Evolutionary conservation across 345 rosid genomes (phyloP).

Genomic region (Lepidium sativum): DNA sequence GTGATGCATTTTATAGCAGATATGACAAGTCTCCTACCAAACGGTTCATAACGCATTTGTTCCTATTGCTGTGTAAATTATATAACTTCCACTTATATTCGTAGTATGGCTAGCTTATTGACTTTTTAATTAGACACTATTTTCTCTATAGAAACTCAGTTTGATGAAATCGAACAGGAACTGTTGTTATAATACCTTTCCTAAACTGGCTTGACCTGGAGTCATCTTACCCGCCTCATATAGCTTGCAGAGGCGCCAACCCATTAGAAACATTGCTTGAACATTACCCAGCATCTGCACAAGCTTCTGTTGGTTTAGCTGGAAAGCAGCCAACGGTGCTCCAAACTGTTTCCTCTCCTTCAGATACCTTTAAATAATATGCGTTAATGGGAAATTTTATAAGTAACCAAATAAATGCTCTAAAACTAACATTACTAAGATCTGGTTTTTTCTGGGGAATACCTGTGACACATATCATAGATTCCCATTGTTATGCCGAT

Average conservation of each 20-base stretch:
- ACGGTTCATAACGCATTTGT: neutral
- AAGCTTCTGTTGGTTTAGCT: conserved; percentile 86
- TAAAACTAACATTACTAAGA: neutral
- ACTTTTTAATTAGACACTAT: neutral
- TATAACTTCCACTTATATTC: neutral
- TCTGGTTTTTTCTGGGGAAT: neutral
- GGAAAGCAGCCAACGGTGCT: conserved; percentile 95
- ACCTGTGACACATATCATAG: conserved; percentile 97
- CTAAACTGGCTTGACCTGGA: conserved; percentile 92
- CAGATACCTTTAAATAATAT: conserved; percentile 49
- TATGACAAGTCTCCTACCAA: neutral
- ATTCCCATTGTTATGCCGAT: conserved; percentile 91
- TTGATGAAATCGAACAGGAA: neutral
- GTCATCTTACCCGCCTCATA: conserved; percentile 86
- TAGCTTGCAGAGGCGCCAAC: conserved; percentile 94
- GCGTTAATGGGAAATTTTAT: neutral
- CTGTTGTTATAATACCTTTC: conserved; percentile 52
- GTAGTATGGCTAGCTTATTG: neutral
- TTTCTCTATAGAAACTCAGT: neutral
- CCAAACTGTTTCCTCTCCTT: conserved; percentile 96
- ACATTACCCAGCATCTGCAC: conserved; percentile 78
- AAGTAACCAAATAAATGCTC: neutral
- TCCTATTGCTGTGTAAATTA: neutral
- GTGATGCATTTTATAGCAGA: neutral
- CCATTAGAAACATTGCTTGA: conserved; percentile 87